Conservation (phyloP, 2,329 filamentous ascomycete genomes). For the Aspergillus niger region DNA sequence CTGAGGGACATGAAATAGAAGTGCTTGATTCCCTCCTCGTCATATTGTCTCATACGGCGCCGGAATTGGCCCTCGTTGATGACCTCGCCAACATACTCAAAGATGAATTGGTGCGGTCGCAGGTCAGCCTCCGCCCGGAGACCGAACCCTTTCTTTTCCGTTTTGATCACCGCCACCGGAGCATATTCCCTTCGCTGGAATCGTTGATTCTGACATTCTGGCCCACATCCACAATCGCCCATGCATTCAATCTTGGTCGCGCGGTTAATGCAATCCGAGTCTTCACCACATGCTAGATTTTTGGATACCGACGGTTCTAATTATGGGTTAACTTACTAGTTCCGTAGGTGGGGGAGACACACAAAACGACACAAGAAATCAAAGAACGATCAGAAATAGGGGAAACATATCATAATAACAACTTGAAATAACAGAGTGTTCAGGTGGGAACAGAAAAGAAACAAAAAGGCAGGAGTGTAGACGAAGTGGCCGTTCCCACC, state of each 20-base stretch:
- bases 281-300: constrained; percentile 89
- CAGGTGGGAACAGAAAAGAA: not conserved
- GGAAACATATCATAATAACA: too few relatives aligned
- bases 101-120: constrained; percentile 86
- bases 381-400: too few relatives aligned
- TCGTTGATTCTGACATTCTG: constrained; percentile 87
- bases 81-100: constrained; percentile 97
- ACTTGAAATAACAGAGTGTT: too few relatives aligned
- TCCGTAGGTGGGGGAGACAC: constrained; percentile 1
- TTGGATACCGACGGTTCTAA: constrained; percentile 52
- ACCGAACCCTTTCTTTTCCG: constrained; percentile 95
- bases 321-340: constrained; percentile 5
- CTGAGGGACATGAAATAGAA: constrained; percentile 99
- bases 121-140: constrained; percentile 79
- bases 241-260: constrained; percentile 97
- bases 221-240: constrained; percentile 82
- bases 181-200: constrained; percentile 91
- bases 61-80: constrained; percentile 92
- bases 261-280: constrained; percentile 98
- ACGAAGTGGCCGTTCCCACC: not conserved
- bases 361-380: not conserved
- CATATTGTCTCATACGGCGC: constrained; percentile 87
- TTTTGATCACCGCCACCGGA: constrained; percentile 91
- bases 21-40: constrained; percentile 95
- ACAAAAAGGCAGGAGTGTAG: not conserved